These are phyloP conservation scores for Hippophae tibetana DNA, from an alignment of 306 rosid genomes.

Conservation along the genomic window DNA sequence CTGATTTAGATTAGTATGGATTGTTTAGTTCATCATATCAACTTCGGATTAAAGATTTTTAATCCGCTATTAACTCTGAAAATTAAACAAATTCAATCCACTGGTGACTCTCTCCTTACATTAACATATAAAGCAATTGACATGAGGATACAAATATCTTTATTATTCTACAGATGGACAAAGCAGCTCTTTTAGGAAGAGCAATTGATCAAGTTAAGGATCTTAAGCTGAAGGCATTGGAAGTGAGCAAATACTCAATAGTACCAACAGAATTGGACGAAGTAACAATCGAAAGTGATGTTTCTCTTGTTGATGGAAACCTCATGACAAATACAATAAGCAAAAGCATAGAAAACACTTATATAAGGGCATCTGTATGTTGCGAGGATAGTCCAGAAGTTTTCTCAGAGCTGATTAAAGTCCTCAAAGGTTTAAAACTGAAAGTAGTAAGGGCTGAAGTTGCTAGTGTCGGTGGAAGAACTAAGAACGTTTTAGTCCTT, in stretches of 20 bases:
- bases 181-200: constrained; percentile 86
- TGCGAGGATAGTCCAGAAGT: constrained; percentile 88
- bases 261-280: constrained; percentile 85
- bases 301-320: constrained; percentile 12
- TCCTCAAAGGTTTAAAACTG: constrained; percentile 52
- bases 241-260: constrained; percentile 38
- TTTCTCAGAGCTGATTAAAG: constrained; percentile 76
- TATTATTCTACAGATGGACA: constrained; percentile 68
- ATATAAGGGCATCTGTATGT: constrained; percentile 72
- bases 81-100: too few relatives aligned
- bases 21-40: too few relatives aligned
- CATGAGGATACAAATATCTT: background rate
- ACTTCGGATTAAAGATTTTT: too few relatives aligned
- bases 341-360: background rate
- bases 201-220: constrained; percentile 87
- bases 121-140: background rate
- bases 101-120: too few relatives aligned
- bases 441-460: constrained; percentile 78
- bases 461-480: constrained; percentile 76
- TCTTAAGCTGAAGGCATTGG: constrained; percentile 76
- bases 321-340: background rate
- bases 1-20: too few relatives aligned
- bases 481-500: constrained; percentile 63
- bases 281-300: constrained; percentile 48
- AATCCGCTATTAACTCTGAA: too few relatives aligned